Base-by-base conservation (phyloP, 106 monocot genomes). In the Gastrodia elata region DNA sequence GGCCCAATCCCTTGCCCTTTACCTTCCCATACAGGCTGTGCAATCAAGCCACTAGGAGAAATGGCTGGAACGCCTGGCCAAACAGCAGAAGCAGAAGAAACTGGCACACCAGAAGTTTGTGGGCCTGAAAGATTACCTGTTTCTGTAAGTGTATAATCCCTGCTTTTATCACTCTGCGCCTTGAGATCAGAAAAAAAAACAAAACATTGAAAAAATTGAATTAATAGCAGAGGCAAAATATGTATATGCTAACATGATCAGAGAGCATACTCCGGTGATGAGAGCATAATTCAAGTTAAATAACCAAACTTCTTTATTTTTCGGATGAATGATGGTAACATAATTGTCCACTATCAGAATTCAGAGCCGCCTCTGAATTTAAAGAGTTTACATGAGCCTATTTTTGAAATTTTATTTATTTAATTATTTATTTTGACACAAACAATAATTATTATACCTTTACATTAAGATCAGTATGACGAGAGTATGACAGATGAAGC, bases 401-500 rank as follows among this genome's bases (percentile, higher is more conserved):
- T 64, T 30, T 64, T 64, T 30, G 30, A 64, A 44, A 44, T 3
- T 64, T 64, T 5, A 33, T 70, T 68, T 68, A 18, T 65, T 52
- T 49, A 28, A n/a, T n/a, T 24, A 55, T 34, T 46, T 73, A 82
- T 36, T 68, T 44, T 67, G 34, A 20, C 27, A 9, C 64, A 71
- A 83, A 68, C 16, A 44, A n/a, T 41, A 68, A 38, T 25, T 24
- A 84, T 71, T 78, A 72, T 91, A 91, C 91, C 87, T 91, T 91
- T 77, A 91, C 91, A 87, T 87, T 91, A 81, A 91, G 91, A 91
- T 91, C 91, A 91, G 87, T 91, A 91, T 91, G 91, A 85, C 85
- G 87, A 85, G 91, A 91, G 91, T 91, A 91, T 83, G 91, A 83
- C 87, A 91, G 87, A 85, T 91, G 91, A 87, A 91, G 91, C 91